phyloP scores from a whole-genome alignment of 2,329 filamentous ascomycete genomes.

The Xylaria sp. region DNA sequence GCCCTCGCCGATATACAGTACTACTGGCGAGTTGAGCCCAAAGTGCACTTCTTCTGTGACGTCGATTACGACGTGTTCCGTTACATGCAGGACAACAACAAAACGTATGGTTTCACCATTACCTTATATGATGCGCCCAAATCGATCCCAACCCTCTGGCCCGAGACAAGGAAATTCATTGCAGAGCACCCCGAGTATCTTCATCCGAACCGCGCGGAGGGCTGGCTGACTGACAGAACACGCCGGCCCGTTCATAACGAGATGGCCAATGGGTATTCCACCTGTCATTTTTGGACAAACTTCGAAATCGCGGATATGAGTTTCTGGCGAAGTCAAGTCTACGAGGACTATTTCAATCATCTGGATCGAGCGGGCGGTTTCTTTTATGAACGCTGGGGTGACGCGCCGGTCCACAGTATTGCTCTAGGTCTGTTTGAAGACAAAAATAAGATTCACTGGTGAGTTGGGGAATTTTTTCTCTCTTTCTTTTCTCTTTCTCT shows the following conservation, averaged over 20 bases:
- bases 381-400: slow-evolving; percentile 98
- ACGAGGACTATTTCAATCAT: slow-evolving; percentile 96
- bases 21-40: slow-evolving; percentile 99
- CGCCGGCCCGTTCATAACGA: slow-evolving; percentile 81
- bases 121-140: slow-evolving; percentile 93
- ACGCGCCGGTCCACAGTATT: slow-evolving; percentile 96
- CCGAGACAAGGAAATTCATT: slow-evolving; percentile 92
- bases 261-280: slow-evolving; percentile 91
- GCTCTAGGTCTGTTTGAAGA: slow-evolving; percentile 93
- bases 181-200: slow-evolving; percentile 84
- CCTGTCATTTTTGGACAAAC: slow-evolving; percentile 99
- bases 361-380: slow-evolving; percentile 94
- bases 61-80: slow-evolving; percentile 98
- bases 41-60: slow-evolving; percentile 99
- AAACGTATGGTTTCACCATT: slow-evolving; percentile 99
- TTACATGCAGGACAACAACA: slow-evolving; percentile 98
- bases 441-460: slow-evolving; percentile 91
- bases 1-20: slow-evolving; percentile 83
- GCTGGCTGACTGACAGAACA: slow-evolving; percentile 83
- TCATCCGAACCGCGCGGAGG: slow-evolving; percentile 83
- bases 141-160: slow-evolving; percentile 89
- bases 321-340: slow-evolving; percentile 90
- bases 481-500: neutral
- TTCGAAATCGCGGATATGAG: slow-evolving; percentile 95
- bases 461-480: slow-evolving; percentile 49